A percentile compares a stretch with the other conserved stretches of the same genome.
These are phyloP conservation scores for Naegleria gruberi DNA, from an alignment of 208 protist species.

Conservation along the genomic window DNA sequence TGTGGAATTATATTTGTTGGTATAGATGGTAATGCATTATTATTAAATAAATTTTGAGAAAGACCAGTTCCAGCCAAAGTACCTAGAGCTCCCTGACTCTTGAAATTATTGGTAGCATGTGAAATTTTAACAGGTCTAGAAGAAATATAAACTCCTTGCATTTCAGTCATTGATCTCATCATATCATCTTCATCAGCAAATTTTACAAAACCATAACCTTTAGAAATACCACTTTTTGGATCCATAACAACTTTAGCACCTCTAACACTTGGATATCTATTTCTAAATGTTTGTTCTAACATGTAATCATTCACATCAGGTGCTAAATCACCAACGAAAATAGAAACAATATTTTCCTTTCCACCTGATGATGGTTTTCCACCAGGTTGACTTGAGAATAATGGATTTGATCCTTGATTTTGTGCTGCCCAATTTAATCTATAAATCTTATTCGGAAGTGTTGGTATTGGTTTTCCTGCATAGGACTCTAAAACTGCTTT, in stretches of 20 bases:
- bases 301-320: constrained; percentile 16
- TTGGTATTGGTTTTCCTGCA: background rate
- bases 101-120: background rate
- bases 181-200: constrained; percentile 10
- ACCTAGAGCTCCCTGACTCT: background rate
- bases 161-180: background rate
- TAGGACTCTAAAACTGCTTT: background rate
- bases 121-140: constrained; percentile 12
- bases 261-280: background rate
- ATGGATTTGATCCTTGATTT: too few species aligned
- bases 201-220: constrained; percentile 16
- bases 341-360: background rate
- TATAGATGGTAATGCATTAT: background rate
- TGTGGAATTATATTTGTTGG: background rate
- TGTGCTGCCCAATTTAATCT: background rate
- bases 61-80: background rate
- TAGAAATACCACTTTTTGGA: background rate
- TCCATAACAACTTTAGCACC: constrained; percentile 17
- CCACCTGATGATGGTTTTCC: background rate
- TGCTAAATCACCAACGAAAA: constrained; percentile 22
- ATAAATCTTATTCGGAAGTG: constrained; percentile 6
- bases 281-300: background rate
- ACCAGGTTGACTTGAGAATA: background rate
- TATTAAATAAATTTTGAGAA: background rate
- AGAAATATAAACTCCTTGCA: background rate